Base-by-base conservation (phyloP, 257 asterid genomes). In the Solanum rostratum region DNA sequence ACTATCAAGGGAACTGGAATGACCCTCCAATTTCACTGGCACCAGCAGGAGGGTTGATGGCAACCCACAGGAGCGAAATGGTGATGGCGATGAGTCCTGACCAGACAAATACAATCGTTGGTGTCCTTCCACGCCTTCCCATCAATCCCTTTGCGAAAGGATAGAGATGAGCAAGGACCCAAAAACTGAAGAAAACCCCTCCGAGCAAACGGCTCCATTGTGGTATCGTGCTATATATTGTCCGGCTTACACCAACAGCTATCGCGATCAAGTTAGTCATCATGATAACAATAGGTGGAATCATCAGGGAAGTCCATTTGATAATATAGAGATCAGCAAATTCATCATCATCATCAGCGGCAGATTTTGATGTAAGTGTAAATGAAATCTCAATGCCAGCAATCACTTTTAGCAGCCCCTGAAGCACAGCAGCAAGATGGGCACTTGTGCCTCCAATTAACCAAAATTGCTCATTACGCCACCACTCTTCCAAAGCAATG, bases 391-490 rank as follows among this genome's bases (percentile, higher is more conserved):
- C 98, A 7, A 95, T 93, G 30, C 98, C 97, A 8, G 97, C 98
- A 52, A 95, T 30, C 85, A 93, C 98, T 76, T 95, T 95, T 1
- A 95, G 92, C 18, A 95, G 92, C 71, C 97, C 98, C 85, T 93
- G 97, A 9, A 95, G 90, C 24, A 95, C 98, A 12, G 97, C 98
- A 15, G 97, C 97, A 29, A 95, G 90, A 88, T 95, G 98, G 10
- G 98, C 97, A 46, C 98, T 95, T 1, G 98, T 95, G 39, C 97
- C 97, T 3, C 98, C 96, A 1, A 95, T 95, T 83, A 95, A 80
- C 97, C 98, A 93, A 84, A 95, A 95, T 39, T 95, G 98, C 88
- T 95, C 98, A 18, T 95, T 95, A 2, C 98, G 84, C 98, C 98
- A 95, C 98, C 98, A 93, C 82, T 95, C 98, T 86, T 95, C 97